Evolutionary conservation across 179 eudicot species (phyloP).

Genomic region (Monotropa hypopitys): DNA sequence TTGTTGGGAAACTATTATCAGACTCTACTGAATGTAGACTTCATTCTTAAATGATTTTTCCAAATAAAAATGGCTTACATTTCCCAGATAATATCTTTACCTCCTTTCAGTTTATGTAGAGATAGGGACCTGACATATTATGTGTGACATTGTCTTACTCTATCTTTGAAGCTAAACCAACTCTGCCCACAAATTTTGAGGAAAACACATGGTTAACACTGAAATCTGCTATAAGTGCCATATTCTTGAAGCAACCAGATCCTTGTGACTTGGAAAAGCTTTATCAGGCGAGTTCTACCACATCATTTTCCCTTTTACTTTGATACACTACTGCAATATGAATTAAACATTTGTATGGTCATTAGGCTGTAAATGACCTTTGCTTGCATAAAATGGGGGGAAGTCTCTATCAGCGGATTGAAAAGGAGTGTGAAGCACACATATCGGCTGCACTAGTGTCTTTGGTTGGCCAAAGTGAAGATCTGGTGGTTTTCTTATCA

Average conservation of each 20-base stretch:
- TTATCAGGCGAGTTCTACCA: conserved; percentile 49
- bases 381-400: conserved; percentile 93
- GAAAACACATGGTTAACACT: conserved; percentile 85
- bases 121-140: conserved; percentile 1
- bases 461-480: conserved; percentile 90
- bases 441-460: conserved; percentile 57
- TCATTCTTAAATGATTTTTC: background rate
- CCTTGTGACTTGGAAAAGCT: conserved; percentile 87
- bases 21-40: background rate
- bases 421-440: conserved; percentile 76
- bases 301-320: background rate
- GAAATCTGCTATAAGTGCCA: conserved; percentile 83
- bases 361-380: conserved; percentile 86
- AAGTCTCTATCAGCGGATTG: conserved; percentile 77
- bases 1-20: background rate
- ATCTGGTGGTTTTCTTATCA: conserved; percentile 77
- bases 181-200: conserved; percentile 71
- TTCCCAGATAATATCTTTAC: background rate
- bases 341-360: background rate
- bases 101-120: background rate
- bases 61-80: background rate
- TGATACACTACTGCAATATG: background rate
- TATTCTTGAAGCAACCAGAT: conserved; percentile 83
- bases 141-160: conserved; percentile 4
- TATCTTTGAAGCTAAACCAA: conserved; percentile 61